Percentiles rank a stretch among this genome's conserved stretches.
Evolutionary conservation across 805 yeast genomes (phyloP).

Genomic region (Torulaspora microellipsoides): DNA sequence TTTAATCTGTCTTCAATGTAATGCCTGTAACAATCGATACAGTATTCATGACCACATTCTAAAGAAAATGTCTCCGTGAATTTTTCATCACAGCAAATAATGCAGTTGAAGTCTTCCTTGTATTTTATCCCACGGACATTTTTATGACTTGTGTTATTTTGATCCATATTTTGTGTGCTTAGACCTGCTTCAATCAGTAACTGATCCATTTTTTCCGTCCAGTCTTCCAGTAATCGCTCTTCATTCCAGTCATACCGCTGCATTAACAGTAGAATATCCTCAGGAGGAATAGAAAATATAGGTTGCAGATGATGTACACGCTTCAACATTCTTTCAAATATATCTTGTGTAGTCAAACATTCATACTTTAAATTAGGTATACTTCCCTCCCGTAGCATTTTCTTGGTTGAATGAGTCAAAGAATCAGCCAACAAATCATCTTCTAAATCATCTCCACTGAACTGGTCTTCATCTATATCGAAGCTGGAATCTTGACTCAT

Average conservation of each 20-base stretch:
- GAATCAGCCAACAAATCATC: constrained; percentile 24
- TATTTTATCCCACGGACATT: constrained; percentile 14
- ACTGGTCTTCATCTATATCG: constrained; percentile 21
- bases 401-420: constrained; percentile 12
- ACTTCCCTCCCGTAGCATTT: constrained; percentile 17
- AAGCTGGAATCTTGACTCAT: constrained; percentile 21
- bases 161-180: constrained; percentile 2
- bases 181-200: constrained; percentile 37
- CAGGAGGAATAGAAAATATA: constrained; percentile 26
- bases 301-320: constrained; percentile 30
- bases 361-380: constrained; percentile 28
- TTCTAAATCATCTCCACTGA: constrained; percentile 23
- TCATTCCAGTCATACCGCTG: constrained; percentile 55
- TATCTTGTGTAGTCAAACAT: constrained; percentile 34
- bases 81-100: constrained; percentile 67
- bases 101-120: constrained; percentile 43
- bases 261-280: constrained; percentile 41
- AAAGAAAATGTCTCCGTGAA: constrained; percentile 43
- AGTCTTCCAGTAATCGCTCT: constrained; percentile 51
- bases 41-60: constrained; percentile 67
- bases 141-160: background rate
- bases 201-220: constrained; percentile 41
- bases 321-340: constrained; percentile 28
- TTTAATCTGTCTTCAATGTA: constrained; percentile 48
- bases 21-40: constrained; percentile 60